Percentiles rank a stretch among this genome's conserved stretches.
phyloP scores from a whole-genome alignment of 768 basidiomycete species.

The Lactifluus rugatus region DNA sequence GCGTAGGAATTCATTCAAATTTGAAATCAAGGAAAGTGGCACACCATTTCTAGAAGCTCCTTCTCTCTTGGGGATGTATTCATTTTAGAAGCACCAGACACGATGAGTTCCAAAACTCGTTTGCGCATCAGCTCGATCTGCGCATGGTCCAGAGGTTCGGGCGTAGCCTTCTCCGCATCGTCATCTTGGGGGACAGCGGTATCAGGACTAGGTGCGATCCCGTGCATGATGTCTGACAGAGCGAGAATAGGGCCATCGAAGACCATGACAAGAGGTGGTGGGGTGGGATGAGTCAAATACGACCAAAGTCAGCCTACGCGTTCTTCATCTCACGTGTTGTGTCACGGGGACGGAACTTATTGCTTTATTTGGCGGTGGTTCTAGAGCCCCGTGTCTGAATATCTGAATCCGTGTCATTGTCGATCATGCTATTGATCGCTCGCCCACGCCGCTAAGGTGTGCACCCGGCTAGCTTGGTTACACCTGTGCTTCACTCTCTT shows the following conservation, averaged over 20 bases:
- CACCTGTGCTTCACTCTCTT: not conserved
- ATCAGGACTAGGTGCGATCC: slow-evolving; percentile 41
- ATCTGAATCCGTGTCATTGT: not conserved
- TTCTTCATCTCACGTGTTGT: slow-evolving; percentile 25
- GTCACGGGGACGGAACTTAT: slow-evolving; percentile 26
- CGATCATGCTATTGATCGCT: not conserved
- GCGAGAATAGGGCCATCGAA: slow-evolving; percentile 34
- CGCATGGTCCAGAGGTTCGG: slow-evolving; percentile 33
- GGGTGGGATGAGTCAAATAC: slow-evolving; percentile 21
- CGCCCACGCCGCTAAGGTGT: not conserved
- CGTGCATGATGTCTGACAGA: slow-evolving; percentile 47
- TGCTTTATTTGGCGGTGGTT: slow-evolving; percentile 1
- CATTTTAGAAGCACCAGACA: slow-evolving; percentile 21
- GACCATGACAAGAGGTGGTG: slow-evolving; percentile 23
- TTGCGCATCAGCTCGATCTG: slow-evolving; percentile 43
- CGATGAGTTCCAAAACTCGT: slow-evolving; percentile 37
- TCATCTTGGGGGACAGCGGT: slow-evolving; percentile 25
- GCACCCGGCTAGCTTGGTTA: not conserved
- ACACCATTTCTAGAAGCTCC: slow-evolving; percentile 50
- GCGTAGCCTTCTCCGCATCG: slow-evolving; percentile 23
- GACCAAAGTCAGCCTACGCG: slow-evolving; percentile 27
- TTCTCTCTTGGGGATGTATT: slow-evolving; percentile 33
- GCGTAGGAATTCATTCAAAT: not conserved
- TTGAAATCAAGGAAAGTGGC: slow-evolving; percentile 18
- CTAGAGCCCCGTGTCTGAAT: not conserved